Evolutionary conservation across 306 rosid species (phyloP), one percentile per base, ranked within the genome.

Genomic region (Cucurbita pepo): DNA sequence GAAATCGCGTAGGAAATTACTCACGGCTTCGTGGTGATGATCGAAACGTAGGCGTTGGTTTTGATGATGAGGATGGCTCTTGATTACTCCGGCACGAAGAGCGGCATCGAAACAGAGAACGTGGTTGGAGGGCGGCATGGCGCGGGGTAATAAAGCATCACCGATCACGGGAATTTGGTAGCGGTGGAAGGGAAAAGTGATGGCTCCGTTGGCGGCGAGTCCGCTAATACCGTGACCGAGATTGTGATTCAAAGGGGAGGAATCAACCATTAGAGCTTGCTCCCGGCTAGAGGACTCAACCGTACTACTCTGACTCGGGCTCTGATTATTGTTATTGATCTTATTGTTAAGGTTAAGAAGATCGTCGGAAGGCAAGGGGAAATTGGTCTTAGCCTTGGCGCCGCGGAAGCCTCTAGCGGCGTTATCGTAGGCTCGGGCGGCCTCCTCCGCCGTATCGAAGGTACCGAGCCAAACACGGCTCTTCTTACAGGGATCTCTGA

Each of bases 391-490:
- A 6, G 99, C 99, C 83, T 94, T 94, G 11, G 87, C 84, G 15
- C 99, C 99, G 19, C 99, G 97, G 55, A 94, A 94, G 13, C 91
- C 88, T 6, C 88, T 80, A 0, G 99, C 99, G 6, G 99, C 99
- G 16, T 84, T 3, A 76, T 94, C 99, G 78, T 94, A 94, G 11
- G 99, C 99, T 7, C 91, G 77, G 0, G 99, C 99, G 5, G 97
- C 99, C 18, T 94, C 99, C 71, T 88, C 99, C 0, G 99, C 97
- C 36, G 99, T 91, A 53, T 94, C 99, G 37, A 90, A 94, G 7
- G 99, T 94, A 0, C 99, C 99, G 50, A 94, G 97, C 99, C 99
- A 94, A 8, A 94, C 99, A 0, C 99, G 99, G 91, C 96, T 94
- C 75, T 94, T 94, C 84, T 94, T 91, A 36, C 89, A 82, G 0